Evolutionary conservation across 768 basidiomycete genomes (phyloP), one percentile per base, ranked within the genome.

Genomic region (Lentinula sp.): DNA sequence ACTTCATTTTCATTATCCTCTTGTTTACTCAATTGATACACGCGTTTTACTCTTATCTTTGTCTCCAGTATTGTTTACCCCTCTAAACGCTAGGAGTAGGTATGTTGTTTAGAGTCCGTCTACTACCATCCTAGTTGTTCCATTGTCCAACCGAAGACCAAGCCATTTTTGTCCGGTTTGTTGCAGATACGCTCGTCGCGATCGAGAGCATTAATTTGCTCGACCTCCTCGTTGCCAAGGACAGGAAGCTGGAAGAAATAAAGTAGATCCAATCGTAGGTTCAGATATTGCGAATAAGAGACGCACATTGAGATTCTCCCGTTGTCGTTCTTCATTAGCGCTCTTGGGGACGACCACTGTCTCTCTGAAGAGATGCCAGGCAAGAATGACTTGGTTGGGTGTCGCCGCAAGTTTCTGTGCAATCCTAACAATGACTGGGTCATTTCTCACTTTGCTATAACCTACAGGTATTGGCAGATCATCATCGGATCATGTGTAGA

Each of bases 341-440:
- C 80, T 82, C 71, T 80, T 82, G 2, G 83, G 81, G 3, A 83
- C 71, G 5, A 76, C 73, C 18, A 74, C 68, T 5, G 75, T 76
- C 0, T 78, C 76, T 28, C 81, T 70, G 16, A 76, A 73, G 42
- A 83, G 51, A 64, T 82, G 79, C 83, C 83, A 85, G 0, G 79
- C 77, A 7, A 85, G 68, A 31, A 77, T 75, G 39, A 85, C 69
- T 67, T 84, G 82, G 4, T 74, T 78, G 1, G 81, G 71, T 0
- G 75, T 69, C 3, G 73, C 79, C 4, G 72, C 73, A 67, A 84
- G 78, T 62, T 83, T 84, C 60, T 71, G 63, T 7, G 83, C 81
- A 5, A 85, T 67, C 48, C 73, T 69, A 23, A 71, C 64, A 42
- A 84, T 77, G 7, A 75, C 63, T 0, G 80, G 80, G 65, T 86